Evolutionary conservation across 2,329 filamentous ascomycete species (phyloP).

Genomic region (Pestalotiopsis fici): DNA sequence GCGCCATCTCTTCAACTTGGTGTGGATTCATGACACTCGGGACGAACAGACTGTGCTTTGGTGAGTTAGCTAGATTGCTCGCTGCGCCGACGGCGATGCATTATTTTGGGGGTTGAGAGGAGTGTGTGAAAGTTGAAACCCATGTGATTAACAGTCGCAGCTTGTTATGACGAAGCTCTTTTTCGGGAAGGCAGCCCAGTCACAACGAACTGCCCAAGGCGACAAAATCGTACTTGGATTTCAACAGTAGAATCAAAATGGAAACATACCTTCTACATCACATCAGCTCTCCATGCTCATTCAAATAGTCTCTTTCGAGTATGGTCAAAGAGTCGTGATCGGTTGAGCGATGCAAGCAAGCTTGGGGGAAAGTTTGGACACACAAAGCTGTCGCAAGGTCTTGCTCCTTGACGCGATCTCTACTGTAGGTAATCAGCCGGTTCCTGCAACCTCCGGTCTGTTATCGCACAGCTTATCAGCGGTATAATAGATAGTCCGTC

Average conservation of each 20-base stretch:
- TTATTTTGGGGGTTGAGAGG: neutral
- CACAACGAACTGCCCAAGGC: neutral
- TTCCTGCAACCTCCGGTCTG: neutral
- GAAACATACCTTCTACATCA: conserved; percentile 8
- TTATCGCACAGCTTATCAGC: neutral
- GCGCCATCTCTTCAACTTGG: conserved; percentile 46
- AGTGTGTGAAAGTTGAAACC: neutral
- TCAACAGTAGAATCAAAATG: neutral
- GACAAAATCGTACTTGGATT: neutral
- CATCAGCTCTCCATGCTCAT: conserved; percentile 8
- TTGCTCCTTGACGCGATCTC: conserved; percentile 5
- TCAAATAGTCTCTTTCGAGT: neutral
- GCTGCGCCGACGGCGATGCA: neutral
- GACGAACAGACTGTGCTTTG: neutral
- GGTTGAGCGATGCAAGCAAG: neutral
- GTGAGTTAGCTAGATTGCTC: neutral
- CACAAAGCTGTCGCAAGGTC: conserved; percentile 10
- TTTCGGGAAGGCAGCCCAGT: neutral
- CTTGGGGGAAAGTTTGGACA: neutral
- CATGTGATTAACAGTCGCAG: neutral
- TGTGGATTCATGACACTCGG: conserved; percentile 31
- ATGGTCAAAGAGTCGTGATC: neutral
- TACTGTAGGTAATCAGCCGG: conserved; percentile 1
- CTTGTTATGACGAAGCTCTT: neutral
- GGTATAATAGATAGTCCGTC: neutral